Percentiles rank a stretch among this genome's conserved stretches.
Evolutionary conservation across 257 asterid genomes (phyloP).

Genomic region (Hygrophila difformis): DNA sequence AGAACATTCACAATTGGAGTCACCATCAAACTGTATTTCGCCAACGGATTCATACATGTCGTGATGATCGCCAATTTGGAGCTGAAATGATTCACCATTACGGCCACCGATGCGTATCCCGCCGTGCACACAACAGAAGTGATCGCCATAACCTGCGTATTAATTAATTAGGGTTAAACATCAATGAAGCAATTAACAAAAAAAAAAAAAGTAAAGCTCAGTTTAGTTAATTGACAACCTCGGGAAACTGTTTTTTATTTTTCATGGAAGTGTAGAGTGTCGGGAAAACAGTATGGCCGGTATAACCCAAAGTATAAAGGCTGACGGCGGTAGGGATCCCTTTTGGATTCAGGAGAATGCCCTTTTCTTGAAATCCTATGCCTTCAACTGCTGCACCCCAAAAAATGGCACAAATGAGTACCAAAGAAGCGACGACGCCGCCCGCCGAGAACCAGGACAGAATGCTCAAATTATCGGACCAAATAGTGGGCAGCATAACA

Average conservation of each 20-base stretch:
- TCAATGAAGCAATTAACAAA: background rate
- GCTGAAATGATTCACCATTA: constrained; percentile 40
- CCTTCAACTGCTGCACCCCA: constrained; percentile 59
- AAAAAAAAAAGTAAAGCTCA: no score
- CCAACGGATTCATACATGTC: constrained; percentile 67
- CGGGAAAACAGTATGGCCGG: constrained; percentile 96
- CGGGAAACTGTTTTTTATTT: constrained; percentile 59
- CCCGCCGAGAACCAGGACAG: constrained; percentile 76
- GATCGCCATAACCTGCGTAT: constrained; percentile 59
- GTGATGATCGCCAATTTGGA: constrained; percentile 75
- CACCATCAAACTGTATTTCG: constrained; percentile 76
- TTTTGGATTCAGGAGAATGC: constrained; percentile 24
- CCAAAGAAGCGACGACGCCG: constrained; percentile 67
- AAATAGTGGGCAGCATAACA: constrained; percentile 52
- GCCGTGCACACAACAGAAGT: constrained; percentile 54
- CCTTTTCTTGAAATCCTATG: constrained; percentile 50
- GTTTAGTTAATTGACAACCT: no score
- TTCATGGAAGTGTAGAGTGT: constrained; percentile 79
- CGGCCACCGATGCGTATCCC: constrained; percentile 63
- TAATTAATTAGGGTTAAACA: background rate
- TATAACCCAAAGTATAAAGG: constrained; percentile 73
- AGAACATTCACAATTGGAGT: constrained; percentile 49
- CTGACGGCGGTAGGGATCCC: constrained; percentile 77
- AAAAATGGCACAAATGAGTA: constrained; percentile 47
- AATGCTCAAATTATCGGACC: constrained; percentile 59